Evolutionary conservation across 805 yeast genomes (phyloP).

Genomic region (Metschnikowia picachoensis): DNA sequence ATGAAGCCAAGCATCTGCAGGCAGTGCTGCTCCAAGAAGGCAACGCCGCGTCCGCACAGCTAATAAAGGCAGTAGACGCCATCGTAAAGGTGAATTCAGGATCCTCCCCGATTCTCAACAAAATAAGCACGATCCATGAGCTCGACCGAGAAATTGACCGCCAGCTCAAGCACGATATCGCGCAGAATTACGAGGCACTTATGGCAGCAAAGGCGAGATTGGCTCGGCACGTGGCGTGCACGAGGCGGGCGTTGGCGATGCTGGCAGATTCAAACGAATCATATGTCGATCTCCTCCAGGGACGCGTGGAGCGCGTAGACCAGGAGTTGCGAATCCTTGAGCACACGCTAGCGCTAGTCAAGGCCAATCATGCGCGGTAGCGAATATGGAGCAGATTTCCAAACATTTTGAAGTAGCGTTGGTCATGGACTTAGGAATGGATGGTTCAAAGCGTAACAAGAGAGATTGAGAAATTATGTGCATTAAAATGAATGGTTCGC

Average conservation of each 20-base stretch:
- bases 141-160: conserved; percentile 34
- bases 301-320: conserved; percentile 64
- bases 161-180: conserved; percentile 34
- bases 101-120: conserved; percentile 24
- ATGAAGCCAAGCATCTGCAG: conserved; percentile 35
- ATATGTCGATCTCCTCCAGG: conserved; percentile 17
- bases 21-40: conserved; percentile 25
- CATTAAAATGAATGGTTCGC: no score
- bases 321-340: conserved; percentile 72
- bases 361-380: conserved; percentile 3
- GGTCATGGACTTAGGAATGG: no score
- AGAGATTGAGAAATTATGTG: no score
- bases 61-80: conserved; percentile 21
- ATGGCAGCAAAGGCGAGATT: conserved; percentile 12
- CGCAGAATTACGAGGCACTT: conserved; percentile 18
- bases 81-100: conserved; percentile 26
- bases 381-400: no score
- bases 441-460: no score
- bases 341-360: conserved; percentile 35
- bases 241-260: conserved; percentile 12
- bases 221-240: conserved; percentile 5
- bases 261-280: conserved; percentile 4
- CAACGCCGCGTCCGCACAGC: conserved; percentile 24
- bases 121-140: conserved; percentile 39
- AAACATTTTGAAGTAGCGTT: no score